Conservation (phyloP, 371 early-diverging fungal species). For the Mitosporidium daphniae region DNA sequence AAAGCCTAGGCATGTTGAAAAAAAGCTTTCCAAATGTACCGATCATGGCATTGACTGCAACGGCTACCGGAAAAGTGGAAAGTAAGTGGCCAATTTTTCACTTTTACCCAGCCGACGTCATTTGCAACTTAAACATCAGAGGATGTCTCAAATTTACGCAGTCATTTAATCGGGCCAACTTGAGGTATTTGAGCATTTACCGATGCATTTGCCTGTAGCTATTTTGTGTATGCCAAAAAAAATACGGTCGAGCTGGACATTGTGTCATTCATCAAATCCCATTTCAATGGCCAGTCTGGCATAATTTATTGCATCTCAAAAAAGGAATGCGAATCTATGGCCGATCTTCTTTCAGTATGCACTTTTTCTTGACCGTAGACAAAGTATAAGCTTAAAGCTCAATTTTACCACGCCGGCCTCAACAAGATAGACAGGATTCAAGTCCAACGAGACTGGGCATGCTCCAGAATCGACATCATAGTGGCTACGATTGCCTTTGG, state of each 20-base stretch:
- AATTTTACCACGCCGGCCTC: constrained; percentile 76
- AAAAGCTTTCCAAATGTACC: constrained; percentile 31
- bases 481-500: constrained; percentile 96
- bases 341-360: constrained; percentile 7
- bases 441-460: constrained; percentile 56
- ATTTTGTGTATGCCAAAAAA: constrained; percentile 25
- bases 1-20: constrained; percentile 21
- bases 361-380: constrained; percentile 1
- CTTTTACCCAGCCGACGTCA: constrained; percentile 12
- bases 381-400: constrained; percentile 12
- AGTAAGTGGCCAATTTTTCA: constrained; percentile 11
- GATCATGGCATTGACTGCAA: constrained; percentile 89
- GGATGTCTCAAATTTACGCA: constrained; percentile 26
- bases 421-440: constrained; percentile 35
- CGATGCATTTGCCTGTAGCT: too few relatives aligned
- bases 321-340: constrained; percentile 47
- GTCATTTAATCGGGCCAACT: constrained; percentile 54
- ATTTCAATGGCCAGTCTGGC: constrained; percentile 34
- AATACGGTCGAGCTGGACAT: constrained; percentile 23
- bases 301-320: constrained; percentile 82
- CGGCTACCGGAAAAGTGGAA: constrained; percentile 64
- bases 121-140: constrained; percentile 15
- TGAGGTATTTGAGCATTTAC: too few relatives aligned
- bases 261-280: constrained; percentile 21
- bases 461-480: constrained; percentile 34